Evolutionary conservation across 768 basidiomycete species (phyloP).

Genomic region (Leccinum variicolor): DNA sequence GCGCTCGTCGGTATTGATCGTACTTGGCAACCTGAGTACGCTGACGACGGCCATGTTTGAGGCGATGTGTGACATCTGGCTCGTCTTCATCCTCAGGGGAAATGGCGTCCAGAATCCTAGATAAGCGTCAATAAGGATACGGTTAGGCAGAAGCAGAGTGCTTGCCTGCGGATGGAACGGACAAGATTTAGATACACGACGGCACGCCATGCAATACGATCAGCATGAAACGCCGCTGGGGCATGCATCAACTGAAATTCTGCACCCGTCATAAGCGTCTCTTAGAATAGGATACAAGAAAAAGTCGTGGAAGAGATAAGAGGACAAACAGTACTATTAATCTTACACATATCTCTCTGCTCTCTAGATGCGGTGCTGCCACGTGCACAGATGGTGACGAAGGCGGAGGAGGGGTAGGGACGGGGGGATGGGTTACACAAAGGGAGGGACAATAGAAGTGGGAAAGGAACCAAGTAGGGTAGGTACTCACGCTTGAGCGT

Average conservation of each 20-base stretch:
- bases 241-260: conserved; percentile 84
- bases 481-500: conserved; percentile 78
- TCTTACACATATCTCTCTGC: conserved; percentile 1
- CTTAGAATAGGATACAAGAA: not conserved
- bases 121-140: not conserved
- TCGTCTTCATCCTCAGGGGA: conserved; percentile 64
- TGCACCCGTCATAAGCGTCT: conserved; percentile 33
- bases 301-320: not conserved
- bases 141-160: conserved; percentile 9
- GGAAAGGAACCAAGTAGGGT: conserved; percentile 1
- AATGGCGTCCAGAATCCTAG: conserved; percentile 71
- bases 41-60: conserved; percentile 37
- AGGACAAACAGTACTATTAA: not conserved
- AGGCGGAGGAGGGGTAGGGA: not conserved
- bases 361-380: not conserved
- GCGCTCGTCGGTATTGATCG: conserved; percentile 55
- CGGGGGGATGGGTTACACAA: not conserved
- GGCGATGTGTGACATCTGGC: conserved; percentile 48
- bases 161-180: conserved; percentile 72
- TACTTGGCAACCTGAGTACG: conserved; percentile 53
- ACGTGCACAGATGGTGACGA: not conserved
- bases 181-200: conserved; percentile 89
- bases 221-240: conserved; percentile 71
- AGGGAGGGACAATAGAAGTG: conserved; percentile 1
- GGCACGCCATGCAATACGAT: conserved; percentile 81